Base-by-base conservation (phyloP, 106 monocot species). In the Acorus calamus region DNA sequence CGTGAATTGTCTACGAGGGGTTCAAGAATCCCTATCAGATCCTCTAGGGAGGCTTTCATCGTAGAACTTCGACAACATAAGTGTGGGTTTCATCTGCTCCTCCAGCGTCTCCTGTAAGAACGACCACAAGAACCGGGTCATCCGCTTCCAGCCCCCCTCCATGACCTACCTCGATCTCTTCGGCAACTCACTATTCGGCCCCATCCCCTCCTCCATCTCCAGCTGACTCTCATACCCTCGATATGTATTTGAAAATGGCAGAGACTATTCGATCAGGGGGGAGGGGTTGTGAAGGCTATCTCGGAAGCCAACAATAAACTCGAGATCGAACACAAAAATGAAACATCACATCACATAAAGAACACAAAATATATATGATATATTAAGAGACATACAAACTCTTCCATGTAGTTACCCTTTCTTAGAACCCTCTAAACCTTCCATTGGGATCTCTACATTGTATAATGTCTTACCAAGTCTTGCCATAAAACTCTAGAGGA, bases 221-320 rank as follows among this genome's bases (percentile, higher is more conserved):
- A 54, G 61, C 47, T 87, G 87, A 83, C 47, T 87, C 53, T 83
- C 83, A 4, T 80, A 77, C 64, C 46, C 80, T 87, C 42, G 83
- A 81, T 57, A 28, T 28, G 28, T 28, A 28, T 28, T 28, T 28
- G 28, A 28, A 28, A 28, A 28, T 28, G 28, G 28, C 28, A 28
- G 1, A 28, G 28, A 28, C 28, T 28, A 28, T 28, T 28, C 28
- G 28, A 28, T 28, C 1, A 28, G 28, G 28, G 28, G 28, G 28
- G 28, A 1, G 28, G 28, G 28, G 28, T 28, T 28, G 28, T n/a
- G 28, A 28, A 28, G 28, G 28, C 1, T 28, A 28, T 28, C 1
- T 28, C 28, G 28, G 28, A 28, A 28, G 28, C 28, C 1, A 28
- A 28, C 28, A 28, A 28, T 28, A 28, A 28, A 28, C 28, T 1